Evolutionary conservation across 169 alveolate species (phyloP), one percentile per base, ranked within the genome.

Genomic region (Cryptosporidium felis): DNA sequence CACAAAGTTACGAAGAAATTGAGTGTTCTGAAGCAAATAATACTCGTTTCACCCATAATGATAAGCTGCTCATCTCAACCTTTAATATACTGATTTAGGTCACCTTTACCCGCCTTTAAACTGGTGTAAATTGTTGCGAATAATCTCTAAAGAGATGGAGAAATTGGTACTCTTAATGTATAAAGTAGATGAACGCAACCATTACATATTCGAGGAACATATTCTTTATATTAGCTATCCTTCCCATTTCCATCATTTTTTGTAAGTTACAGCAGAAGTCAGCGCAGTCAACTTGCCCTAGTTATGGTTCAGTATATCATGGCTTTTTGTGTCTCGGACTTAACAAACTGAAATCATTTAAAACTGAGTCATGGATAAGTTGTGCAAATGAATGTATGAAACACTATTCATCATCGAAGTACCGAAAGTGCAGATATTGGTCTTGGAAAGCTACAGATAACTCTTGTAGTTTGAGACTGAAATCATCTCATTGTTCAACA

Each of bases 371-470:
- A 44, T 74, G 85, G 85, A 74, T 74, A 34, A 56, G 67, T 6
- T 74, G 85, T 34, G 85, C 85, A 38, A 49, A 49, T 74, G 85
- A 74, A 53, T 74, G 85, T 56, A 49, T 12, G 44, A 74, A 53
- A 16, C 74, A 74, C 10, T 45, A 26, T 1, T 21, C 18, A 5
- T 18, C 66, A 28, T 53, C 56, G 40, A 49, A 26, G n/a, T 56
- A 53, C 40, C 32, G 85, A 18, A 74, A 56, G 42, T 74, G 85
- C 44, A 74, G 56, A 32, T 53, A 74, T 38, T 74, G 85, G 85
- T 74, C 85, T 5, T 74, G 85, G 85, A 74, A 60, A 32, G 65
- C 66, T 53, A 74, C 85, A 1, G 85, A 74, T 41, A 53, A 40
- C 9, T 53, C 56, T 16, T 74, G 85, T 36, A 18, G 42, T 28